Evolutionary conservation across 495 filamentous ascomycete species (phyloP).

Genomic region (Talaromyces thailandensis): DNA sequence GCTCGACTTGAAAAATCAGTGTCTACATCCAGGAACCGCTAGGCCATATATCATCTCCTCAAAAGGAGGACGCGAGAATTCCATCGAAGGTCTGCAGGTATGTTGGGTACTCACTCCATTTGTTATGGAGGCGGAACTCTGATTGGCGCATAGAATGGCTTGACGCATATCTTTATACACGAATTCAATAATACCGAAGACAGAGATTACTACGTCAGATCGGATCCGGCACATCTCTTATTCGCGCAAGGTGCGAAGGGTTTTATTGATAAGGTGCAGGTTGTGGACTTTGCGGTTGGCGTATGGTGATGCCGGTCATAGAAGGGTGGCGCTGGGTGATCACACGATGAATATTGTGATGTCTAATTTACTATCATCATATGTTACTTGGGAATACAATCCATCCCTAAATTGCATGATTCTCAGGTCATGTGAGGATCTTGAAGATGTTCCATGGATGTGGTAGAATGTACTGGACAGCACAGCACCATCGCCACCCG

Average conservation of each 20-base stretch:
- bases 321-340: background rate
- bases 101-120: background rate
- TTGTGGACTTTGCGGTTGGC: conserved; percentile 28
- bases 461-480: background rate
- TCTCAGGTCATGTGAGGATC: background rate
- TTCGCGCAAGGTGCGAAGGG: conserved; percentile 29
- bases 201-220: conserved; percentile 43
- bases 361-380: background rate
- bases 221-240: conserved; percentile 39
- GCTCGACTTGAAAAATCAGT: conserved; percentile 22
- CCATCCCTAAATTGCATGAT: background rate
- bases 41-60: conserved; percentile 48
- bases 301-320: background rate
- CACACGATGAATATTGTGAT: background rate
- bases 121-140: background rate
- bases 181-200: conserved; percentile 52
- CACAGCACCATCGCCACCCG: background rate
- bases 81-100: conserved; percentile 48
- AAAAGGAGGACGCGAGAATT: conserved; percentile 51
- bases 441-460: background rate
- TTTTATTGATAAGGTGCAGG: conserved; percentile 21
- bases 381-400: background rate
- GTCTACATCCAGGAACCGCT: conserved; percentile 29
- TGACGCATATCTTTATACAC: conserved; percentile 52
- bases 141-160: conserved; percentile 29